Conservation (phyloP, 805 yeast genomes). For the Torulaspora microellipsoides region DNA sequence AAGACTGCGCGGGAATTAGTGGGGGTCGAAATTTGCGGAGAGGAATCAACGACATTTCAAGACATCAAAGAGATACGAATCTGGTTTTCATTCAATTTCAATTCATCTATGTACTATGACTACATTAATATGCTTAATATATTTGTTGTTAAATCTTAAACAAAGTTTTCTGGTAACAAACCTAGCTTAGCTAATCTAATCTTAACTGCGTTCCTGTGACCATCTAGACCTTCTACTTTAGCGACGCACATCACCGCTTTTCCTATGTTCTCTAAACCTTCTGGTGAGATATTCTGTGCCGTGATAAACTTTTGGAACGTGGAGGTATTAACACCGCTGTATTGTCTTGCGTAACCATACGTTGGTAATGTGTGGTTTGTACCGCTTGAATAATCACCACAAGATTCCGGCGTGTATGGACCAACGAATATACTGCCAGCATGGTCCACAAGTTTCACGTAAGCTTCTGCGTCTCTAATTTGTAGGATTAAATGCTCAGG, state of each 20-base stretch:
- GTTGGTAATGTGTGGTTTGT: slow-evolving; percentile 98
- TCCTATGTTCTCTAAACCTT: slow-evolving; percentile 88
- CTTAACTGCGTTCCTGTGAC: slow-evolving; percentile 94
- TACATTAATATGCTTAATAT: no score
- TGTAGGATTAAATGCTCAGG: slow-evolving; percentile 97
- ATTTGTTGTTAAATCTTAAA: slow-evolving; percentile 10
- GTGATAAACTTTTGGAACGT: slow-evolving; percentile 95
- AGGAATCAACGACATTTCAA: no score
- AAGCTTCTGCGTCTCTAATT: slow-evolving; percentile 68
- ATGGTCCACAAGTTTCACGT: slow-evolving; percentile 70
- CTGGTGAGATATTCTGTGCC: slow-evolving; percentile 80
- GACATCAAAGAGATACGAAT: no score
- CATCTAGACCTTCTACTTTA: slow-evolving; percentile 94
- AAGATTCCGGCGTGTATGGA: slow-evolving; percentile 91
- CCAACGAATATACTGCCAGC: slow-evolving; percentile 99
- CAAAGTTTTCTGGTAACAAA: slow-evolving; percentile 38
- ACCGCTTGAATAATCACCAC: slow-evolving; percentile 98
- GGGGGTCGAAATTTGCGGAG: no score
- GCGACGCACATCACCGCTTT: slow-evolving; percentile 95
- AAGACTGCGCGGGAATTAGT: no score
- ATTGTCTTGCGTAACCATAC: slow-evolving; percentile 96
- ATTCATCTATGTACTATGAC: no score
- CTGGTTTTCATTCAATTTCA: no score
- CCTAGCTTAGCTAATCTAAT: slow-evolving; percentile 85
- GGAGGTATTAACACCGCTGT: slow-evolving; percentile 94